These are phyloP conservation scores for Funneliformis geosporum DNA, from an alignment of 192 early-diverging fungal species.

Conservation along the genomic window DNA sequence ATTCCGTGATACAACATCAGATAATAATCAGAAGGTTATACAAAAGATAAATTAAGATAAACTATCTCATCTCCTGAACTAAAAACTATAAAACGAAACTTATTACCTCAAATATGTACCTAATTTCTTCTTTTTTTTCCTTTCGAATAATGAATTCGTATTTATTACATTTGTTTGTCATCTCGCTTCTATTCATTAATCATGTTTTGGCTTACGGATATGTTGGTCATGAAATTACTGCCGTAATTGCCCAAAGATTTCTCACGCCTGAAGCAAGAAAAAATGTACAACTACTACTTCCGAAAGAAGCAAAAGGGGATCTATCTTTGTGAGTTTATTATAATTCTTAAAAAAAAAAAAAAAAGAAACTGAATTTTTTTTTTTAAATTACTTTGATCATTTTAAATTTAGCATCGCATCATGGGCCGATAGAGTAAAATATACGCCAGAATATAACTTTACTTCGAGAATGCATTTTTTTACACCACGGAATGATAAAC, in stretches of 20 bases:
- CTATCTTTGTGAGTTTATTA: constrained; percentile 27
- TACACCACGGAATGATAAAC: constrained; percentile 35
- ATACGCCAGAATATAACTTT: constrained; percentile 19
- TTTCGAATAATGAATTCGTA: background rate
- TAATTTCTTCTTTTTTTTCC: no score
- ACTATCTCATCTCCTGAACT: no score
- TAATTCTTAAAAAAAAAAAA: no score
- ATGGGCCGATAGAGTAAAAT: constrained; percentile 29
- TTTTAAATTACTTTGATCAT: background rate
- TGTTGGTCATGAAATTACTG: constrained; percentile 44
- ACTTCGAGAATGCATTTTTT: constrained; percentile 37
- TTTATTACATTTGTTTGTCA: background rate
- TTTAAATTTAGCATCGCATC: constrained; percentile 23
- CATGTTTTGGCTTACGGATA: background rate
- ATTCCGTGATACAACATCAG: no score
- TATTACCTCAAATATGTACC: no score
- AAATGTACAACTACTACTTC: constrained; percentile 35
- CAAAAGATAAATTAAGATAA: no score
- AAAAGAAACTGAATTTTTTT: background rate
- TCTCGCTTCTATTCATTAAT: background rate
- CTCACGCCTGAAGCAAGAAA: constrained; percentile 34
- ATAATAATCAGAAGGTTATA: no score
- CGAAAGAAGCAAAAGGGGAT: constrained; percentile 35
- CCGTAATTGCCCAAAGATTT: constrained; percentile 45
- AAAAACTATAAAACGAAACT: no score